Percentiles rank a stretch among this genome's conserved stretches.
phyloP scores from a whole-genome alignment of 805 yeast species.

The Ogataea trehalophila region DNA sequence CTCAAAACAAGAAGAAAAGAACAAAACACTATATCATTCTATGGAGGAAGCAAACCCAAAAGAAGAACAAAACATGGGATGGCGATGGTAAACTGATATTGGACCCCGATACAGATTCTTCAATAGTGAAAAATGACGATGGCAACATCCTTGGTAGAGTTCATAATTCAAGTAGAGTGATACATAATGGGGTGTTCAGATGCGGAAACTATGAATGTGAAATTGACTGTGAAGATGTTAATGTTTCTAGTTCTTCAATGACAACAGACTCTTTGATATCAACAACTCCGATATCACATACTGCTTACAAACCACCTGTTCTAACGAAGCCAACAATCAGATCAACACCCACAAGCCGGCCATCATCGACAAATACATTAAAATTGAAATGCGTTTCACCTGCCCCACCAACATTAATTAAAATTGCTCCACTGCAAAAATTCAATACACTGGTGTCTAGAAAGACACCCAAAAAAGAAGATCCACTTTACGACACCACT shows the following conservation, averaged over 20 bases:
- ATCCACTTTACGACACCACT: constrained; percentile 37
- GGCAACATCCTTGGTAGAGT: constrained; percentile 24
- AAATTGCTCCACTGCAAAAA: background rate
- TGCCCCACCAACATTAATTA: background rate
- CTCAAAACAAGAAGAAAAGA: background rate
- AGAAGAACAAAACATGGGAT: constrained; percentile 91
- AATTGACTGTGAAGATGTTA: constrained; percentile 42
- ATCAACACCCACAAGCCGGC: background rate
- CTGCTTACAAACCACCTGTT: background rate
- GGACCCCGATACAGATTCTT: constrained; percentile 14
- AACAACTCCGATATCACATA: background rate
- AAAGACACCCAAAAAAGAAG: constrained; percentile 11
- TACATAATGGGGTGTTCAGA: constrained; percentile 33
- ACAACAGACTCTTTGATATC: background rate
- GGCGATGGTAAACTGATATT: constrained; percentile 70
- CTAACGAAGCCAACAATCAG: background rate
- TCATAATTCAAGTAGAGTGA: constrained; percentile 13
- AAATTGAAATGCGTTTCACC: background rate
- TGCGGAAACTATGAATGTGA: constrained; percentile 62
- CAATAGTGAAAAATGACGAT: constrained; percentile 24
- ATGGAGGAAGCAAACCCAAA: constrained; percentile 66
- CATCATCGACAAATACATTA: background rate
- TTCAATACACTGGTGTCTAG: constrained; percentile 1
- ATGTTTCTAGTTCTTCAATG: background rate
- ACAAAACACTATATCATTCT: constrained; percentile 35